Percentiles rank a stretch among this genome's conserved stretches.
phyloP scores from a whole-genome alignment of 164 flowering plant genomes.

The Aristolochia contorta region DNA sequence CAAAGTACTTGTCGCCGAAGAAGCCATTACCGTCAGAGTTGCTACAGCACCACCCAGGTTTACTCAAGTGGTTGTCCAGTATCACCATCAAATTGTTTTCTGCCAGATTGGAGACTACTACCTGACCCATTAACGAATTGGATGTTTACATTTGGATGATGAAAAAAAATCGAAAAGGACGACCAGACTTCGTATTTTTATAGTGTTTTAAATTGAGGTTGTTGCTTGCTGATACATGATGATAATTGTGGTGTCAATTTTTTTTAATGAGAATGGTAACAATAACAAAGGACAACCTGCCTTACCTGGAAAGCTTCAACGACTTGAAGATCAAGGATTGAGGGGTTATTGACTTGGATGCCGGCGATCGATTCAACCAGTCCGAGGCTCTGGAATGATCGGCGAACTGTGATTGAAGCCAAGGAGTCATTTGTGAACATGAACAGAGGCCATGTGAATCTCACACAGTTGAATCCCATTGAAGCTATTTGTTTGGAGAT shows the following conservation, averaged over 20 bases:
- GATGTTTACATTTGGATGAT: too few relatives aligned
- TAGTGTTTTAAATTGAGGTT: slow-evolving; percentile 9
- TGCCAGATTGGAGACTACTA: slow-evolving; percentile 55
- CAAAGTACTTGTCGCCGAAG: slow-evolving; percentile 67
- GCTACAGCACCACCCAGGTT: slow-evolving; percentile 90
- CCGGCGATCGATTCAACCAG: slow-evolving; percentile 51
- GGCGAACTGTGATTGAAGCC: slow-evolving; percentile 49
- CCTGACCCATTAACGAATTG: slow-evolving; percentile 24
- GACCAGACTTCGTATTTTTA: too few relatives aligned
- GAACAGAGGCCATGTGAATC: slow-evolving; percentile 77
- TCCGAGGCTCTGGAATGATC: slow-evolving; percentile 56
- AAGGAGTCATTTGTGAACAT: slow-evolving; percentile 53
- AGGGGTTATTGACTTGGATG: slow-evolving; percentile 57
- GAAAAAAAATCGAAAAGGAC: too few relatives aligned
- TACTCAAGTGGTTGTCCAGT: slow-evolving; percentile 77
- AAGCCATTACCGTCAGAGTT: slow-evolving; percentile 70
- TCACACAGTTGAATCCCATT: slow-evolving; percentile 81
- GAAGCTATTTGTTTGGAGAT: slow-evolving; percentile 38
- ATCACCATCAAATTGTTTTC: slow-evolving; percentile 65
- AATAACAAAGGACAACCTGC: too few relatives aligned
- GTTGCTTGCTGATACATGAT: too few relatives aligned
- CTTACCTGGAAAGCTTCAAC: slow-evolving; percentile 64
- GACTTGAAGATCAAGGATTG: slow-evolving; percentile 55
- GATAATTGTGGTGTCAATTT: too few relatives aligned
- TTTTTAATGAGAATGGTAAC: too few relatives aligned